Evolutionary conservation across 2,329 filamentous ascomycete genomes (phyloP), one percentile per base, ranked within the genome.

Genomic region (Paraconiothyrium sp.): DNA sequence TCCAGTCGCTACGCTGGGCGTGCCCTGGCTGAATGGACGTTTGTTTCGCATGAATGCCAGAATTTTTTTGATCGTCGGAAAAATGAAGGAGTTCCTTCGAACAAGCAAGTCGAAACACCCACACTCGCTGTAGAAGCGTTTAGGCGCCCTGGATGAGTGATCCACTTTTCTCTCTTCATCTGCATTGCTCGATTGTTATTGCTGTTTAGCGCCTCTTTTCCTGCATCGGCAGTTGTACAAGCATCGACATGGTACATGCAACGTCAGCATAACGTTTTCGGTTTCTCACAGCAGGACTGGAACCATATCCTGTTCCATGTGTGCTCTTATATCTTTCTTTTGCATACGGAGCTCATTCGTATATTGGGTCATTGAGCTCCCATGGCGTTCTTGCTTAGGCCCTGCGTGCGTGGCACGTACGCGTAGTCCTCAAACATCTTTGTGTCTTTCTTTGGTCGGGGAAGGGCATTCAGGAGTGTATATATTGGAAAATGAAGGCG

Each of bases 11-110:
- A 94, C 75, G 83, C 86, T 3, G 92, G 92, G 1, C 85, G 91
- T 22, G 89, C 92, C 0, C 82, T 95, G 48, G 91, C 91, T 0
- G 92, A 95, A 76, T 95, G 92, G 92, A 84, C 85, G 22, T 81
- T 92, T 20, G 86, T 94, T 22, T 88, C 93, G 16, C 86, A 87
- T 59, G 92, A 95, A 75, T 92, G 89, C 80, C 92, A 94, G 78
- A 92, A 88, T 72, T 95, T 94, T 77, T 88, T 93, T 35, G 91
- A 94, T 61, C 84, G 92, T 49, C 85, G 92, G 58, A 88, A 89
- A 55, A 88, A 88, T 50, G 92, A 95, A 74, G 92, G 92, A 48
- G 86, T 93, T 10, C 84, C 86, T 2, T 82, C 82, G 0, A 85
- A 92, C 62, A 83, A 81, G 67, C 87, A 89, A 47, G 88, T 94